Conservation (phyloP, 371 early-diverging fungal species). For the Chytridiales sp. region DNA sequence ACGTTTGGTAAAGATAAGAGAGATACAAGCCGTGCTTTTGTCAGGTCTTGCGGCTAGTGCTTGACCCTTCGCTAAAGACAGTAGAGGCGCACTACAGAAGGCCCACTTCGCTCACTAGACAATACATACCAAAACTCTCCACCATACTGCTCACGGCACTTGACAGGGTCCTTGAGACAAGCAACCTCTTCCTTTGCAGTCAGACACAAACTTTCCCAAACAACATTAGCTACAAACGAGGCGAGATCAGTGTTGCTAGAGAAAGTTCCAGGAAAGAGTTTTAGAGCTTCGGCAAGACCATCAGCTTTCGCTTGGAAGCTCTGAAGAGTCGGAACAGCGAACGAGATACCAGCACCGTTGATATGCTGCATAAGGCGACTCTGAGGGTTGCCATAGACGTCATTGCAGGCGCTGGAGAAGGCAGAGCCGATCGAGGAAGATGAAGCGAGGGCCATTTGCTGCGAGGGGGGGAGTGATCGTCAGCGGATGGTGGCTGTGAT, state of each 20-base stretch:
- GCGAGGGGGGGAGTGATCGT: too few species aligned
- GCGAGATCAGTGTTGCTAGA: neutral
- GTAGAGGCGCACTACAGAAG: too few species aligned
- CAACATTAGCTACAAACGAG: conserved; percentile 6
- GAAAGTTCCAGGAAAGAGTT: conserved; percentile 10
- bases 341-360: neutral
- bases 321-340: neutral
- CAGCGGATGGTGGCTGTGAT: too few species aligned
- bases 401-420: neutral
- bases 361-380: neutral
- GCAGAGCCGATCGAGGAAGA: too few species aligned
- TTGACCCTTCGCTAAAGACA: too few species aligned
- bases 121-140: conserved; percentile 3
- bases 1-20: too few species aligned
- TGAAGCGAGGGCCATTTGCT: too few species aligned
- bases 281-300: conserved; percentile 3
- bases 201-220: conserved; percentile 9
- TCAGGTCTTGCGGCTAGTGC: too few species aligned
- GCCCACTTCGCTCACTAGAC: too few species aligned
- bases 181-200: neutral
- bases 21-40: too few species aligned
- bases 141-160: neutral
- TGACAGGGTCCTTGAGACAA: conserved; percentile 2
- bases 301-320: neutral
- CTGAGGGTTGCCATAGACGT: neutral